phyloP scores from a whole-genome alignment of 768 basidiomycete species.

The Leucosporidium scottii region DNA sequence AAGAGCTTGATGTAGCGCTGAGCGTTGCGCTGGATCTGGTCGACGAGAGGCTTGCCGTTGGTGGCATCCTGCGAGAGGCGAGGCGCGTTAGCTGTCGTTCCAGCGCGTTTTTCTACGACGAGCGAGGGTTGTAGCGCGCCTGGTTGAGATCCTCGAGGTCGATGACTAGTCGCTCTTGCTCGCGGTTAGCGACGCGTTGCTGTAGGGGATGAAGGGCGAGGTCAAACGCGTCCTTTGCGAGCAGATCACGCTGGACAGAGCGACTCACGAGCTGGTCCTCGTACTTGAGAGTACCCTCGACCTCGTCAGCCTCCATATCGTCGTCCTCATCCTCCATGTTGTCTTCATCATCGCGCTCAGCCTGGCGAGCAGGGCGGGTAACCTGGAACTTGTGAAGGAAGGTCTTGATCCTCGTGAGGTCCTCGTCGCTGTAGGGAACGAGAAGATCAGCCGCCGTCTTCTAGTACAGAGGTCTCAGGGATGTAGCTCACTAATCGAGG shows the following conservation, averaged over 20 bases:
- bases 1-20: constrained; percentile 86
- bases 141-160: constrained; percentile 65
- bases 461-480: too few species aligned
- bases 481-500: too few species aligned
- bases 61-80: constrained; percentile 48
- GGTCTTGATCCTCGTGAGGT: too few species aligned
- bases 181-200: constrained; percentile 90
- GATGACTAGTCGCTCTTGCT: constrained; percentile 78
- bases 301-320: constrained; percentile 6
- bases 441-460: too few species aligned
- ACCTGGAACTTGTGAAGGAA: too few species aligned
- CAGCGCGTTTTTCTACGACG: neutral
- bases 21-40: constrained; percentile 72
- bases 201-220: constrained; percentile 40
- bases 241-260: too few species aligned
- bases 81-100: neutral
- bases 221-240: neutral
- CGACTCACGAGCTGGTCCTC: constrained; percentile 68
- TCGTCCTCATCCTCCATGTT: constrained; percentile 19
- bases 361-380: too few species aligned
- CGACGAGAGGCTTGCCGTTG: constrained; percentile 57
- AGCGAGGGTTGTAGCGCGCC: constrained; percentile 4
- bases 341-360: constrained; percentile 15
- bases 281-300: constrained; percentile 53
- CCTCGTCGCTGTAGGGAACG: too few species aligned